phyloP scores from a whole-genome alignment of 805 yeast species.

The Monosporozyma servazzii region DNA sequence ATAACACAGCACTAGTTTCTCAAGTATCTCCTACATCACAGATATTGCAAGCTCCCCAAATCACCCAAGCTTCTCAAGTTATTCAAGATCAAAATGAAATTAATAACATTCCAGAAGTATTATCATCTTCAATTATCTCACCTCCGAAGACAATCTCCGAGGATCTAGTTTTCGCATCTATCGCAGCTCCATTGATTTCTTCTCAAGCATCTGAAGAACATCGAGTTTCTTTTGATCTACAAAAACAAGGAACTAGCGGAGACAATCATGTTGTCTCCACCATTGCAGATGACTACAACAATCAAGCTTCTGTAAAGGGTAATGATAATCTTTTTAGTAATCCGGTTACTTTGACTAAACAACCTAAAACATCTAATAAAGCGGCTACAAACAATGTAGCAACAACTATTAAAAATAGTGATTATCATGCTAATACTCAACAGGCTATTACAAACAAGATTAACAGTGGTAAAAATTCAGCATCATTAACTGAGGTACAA shows the following conservation, averaged over 20 bases:
- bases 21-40: not conserved
- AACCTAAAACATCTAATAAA: not conserved
- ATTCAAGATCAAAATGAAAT: not conserved
- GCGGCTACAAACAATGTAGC: not conserved
- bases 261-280: not conserved
- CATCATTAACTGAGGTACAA: not conserved
- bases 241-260: not conserved
- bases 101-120: not conserved
- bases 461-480: not conserved
- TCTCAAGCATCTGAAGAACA: not conserved
- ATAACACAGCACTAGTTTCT: not conserved
- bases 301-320: not conserved
- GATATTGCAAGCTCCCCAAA: not conserved
- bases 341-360: not conserved
- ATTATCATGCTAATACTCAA: not conserved
- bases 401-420: not conserved
- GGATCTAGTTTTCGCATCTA: not conserved
- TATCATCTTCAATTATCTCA: not conserved
- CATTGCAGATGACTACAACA: not conserved
- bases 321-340: not conserved
- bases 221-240: not conserved
- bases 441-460: not conserved
- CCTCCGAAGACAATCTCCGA: not conserved
- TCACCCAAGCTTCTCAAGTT: not conserved
- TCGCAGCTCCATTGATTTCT: not conserved